These are phyloP conservation scores for Vishniacozyma victoriae DNA, from an alignment of 768 basidiomycete species.

Conservation along the genomic window DNA sequence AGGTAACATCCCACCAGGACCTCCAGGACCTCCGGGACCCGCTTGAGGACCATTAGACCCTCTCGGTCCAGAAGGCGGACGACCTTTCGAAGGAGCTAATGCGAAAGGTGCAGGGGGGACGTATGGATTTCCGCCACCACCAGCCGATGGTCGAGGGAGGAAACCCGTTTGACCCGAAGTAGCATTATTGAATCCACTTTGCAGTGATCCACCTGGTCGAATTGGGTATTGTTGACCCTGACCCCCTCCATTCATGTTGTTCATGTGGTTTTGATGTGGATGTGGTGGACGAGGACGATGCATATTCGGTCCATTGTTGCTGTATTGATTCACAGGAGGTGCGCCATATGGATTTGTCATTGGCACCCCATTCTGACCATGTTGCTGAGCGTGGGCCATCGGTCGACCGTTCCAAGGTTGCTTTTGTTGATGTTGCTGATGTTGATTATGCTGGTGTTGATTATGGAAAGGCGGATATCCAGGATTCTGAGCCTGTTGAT, in stretches of 20 bases:
- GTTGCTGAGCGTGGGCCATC: background rate
- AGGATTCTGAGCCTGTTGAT: background rate
- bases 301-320: too few species aligned
- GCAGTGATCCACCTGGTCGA: too few species aligned
- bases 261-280: conserved; percentile 10
- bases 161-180: too few species aligned
- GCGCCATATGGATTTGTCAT: background rate
- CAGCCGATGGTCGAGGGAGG: too few species aligned
- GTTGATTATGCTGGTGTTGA: conserved; percentile 2
- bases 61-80: background rate
- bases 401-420: conserved; percentile 1
- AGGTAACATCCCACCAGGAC: too few species aligned
- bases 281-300: too few species aligned
- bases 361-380: background rate
- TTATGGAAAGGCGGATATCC: background rate
- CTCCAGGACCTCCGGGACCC: too few species aligned
- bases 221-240: too few species aligned
- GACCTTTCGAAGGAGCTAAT: background rate
- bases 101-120: background rate
- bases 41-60: too few species aligned
- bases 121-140: background rate
- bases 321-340: conserved; percentile 1
- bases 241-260: background rate
- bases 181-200: too few species aligned
- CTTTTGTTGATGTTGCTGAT: conserved; percentile 1